Percentiles rank a stretch among this genome's conserved stretches.
These are phyloP conservation scores for Pseudogymnoascus sp. DNA, from an alignment of 2,329 filamentous ascomycete genomes.

Conservation along the genomic window DNA sequence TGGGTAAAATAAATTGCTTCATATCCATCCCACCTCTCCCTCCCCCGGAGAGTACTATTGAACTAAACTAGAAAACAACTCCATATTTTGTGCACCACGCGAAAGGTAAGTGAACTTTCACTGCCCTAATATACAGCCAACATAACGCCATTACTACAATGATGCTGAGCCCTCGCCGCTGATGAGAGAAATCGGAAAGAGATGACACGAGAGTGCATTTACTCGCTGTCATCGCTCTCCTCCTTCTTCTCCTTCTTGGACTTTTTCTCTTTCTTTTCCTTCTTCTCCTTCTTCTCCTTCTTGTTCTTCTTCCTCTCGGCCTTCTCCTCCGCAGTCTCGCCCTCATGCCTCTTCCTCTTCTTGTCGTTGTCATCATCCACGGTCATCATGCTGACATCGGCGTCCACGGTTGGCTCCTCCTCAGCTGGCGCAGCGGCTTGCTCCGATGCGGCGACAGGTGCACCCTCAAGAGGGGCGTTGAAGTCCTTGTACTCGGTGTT, in stretches of 20 bases:
- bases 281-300: constrained; percentile 45
- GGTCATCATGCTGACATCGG: constrained; percentile 42
- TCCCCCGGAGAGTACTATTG: constrained; percentile 1
- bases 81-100: constrained; percentile 8
- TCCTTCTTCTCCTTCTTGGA: constrained; percentile 27
- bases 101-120: constrained; percentile 8
- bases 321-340: constrained; percentile 61
- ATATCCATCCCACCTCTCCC: constrained; percentile 4
- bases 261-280: constrained; percentile 41
- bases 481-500: constrained; percentile 88
- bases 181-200: constrained; percentile 6
- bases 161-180: constrained; percentile 6
- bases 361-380: constrained; percentile 50
- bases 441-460: constrained; percentile 32
- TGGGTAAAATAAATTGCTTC: neutral
- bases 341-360: constrained; percentile 75
- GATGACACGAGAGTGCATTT: constrained; percentile 16
- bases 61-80: constrained; percentile 7
- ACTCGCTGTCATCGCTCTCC: constrained; percentile 39
- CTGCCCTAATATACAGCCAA: constrained; percentile 8
- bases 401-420: constrained; percentile 28
- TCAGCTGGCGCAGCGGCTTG: constrained; percentile 30
- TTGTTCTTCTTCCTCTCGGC: constrained; percentile 41
- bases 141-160: constrained; percentile 7
- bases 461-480: constrained; percentile 43